phyloP scores from a whole-genome alignment of 225 moss, liverwort and hornwort genomes.

The Anthoceros angustus region DNA sequence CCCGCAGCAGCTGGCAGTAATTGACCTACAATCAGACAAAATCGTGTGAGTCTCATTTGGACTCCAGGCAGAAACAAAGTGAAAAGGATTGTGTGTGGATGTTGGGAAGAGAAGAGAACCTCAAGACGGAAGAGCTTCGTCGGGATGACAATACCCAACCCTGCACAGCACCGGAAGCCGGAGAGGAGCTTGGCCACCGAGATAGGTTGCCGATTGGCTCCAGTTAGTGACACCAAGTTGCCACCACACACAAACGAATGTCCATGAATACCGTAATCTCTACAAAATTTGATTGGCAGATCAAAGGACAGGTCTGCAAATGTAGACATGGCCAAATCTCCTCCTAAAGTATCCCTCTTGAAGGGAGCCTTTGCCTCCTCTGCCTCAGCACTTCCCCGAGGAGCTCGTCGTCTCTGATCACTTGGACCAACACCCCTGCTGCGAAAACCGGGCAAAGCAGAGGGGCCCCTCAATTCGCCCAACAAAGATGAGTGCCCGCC shows the following conservation, averaged over 20 bases:
- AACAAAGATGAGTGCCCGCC: conserved; percentile 94
- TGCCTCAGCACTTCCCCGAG: conserved; percentile 17
- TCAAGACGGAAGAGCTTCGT: conserved; percentile 95
- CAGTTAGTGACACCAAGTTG: conserved; percentile 74
- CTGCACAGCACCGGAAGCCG: conserved; percentile 73
- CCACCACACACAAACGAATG: conserved; percentile 88
- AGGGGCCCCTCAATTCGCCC: conserved; percentile 89
- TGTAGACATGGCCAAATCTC: conserved; percentile 80
- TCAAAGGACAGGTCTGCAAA: conserved; percentile 96
- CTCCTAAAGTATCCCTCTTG: conserved; percentile 72
- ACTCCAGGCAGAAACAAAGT: neutral
- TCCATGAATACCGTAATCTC: conserved; percentile 76
- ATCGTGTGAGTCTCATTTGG: neutral
- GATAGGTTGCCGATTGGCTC: conserved; percentile 31
- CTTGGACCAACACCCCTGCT: conserved; percentile 96
- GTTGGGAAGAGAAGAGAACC: conserved; percentile 19
- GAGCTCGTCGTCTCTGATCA: conserved; percentile 47
- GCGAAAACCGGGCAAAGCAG: conserved; percentile 78
- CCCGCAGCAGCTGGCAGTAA: neutral
- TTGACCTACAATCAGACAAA: neutral
- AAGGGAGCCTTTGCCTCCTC: conserved; percentile 8
- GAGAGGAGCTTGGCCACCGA: conserved; percentile 46
- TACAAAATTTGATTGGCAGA: conserved; percentile 51
- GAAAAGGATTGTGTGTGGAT: neutral
- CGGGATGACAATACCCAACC: conserved; percentile 87